A percentile compares a stretch with the other conserved stretches of the same genome.
These are phyloP conservation scores for Podospora pseudopauciseta DNA, from an alignment of 495 filamentous ascomycete species.

Conservation along the genomic window DNA sequence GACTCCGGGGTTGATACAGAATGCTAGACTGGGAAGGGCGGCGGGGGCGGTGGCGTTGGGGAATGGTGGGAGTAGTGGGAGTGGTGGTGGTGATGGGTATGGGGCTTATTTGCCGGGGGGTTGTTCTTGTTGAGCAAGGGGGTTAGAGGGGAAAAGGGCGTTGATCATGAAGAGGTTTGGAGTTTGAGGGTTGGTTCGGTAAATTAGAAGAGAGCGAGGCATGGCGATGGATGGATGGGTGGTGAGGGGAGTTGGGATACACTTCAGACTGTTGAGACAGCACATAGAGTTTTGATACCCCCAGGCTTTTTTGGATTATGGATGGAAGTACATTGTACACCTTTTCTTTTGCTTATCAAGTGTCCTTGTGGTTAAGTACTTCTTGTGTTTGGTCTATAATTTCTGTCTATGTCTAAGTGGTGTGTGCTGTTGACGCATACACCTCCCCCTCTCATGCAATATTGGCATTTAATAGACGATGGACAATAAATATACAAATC, in stretches of 20 bases:
- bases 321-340: neutral
- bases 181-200: neutral
- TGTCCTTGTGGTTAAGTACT: neutral
- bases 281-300: neutral
- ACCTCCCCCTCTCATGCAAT: no score
- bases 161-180: no score
- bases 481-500: neutral
- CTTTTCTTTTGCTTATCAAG: neutral
- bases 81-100: constrained; percentile 10
- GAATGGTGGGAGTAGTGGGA: neutral
- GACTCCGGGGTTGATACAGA: constrained; percentile 41
- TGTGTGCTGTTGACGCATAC: neutral
- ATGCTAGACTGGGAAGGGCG: constrained; percentile 22
- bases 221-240: neutral
- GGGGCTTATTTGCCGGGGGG: constrained; percentile 23
- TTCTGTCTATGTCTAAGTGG: neutral
- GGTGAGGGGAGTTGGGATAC: neutral
- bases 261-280: neutral
- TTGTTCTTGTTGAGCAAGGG: neutral
- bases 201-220: neutral
- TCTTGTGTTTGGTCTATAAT: neutral
- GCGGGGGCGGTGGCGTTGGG: constrained; percentile 18
- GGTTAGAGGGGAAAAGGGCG: neutral
- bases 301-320: neutral
- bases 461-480: no score